Percentiles rank a stretch among this genome's conserved stretches.
Conservation (phyloP, 1,284 basidiomycete genomes). For the Takashimella tepidaria region DNA sequence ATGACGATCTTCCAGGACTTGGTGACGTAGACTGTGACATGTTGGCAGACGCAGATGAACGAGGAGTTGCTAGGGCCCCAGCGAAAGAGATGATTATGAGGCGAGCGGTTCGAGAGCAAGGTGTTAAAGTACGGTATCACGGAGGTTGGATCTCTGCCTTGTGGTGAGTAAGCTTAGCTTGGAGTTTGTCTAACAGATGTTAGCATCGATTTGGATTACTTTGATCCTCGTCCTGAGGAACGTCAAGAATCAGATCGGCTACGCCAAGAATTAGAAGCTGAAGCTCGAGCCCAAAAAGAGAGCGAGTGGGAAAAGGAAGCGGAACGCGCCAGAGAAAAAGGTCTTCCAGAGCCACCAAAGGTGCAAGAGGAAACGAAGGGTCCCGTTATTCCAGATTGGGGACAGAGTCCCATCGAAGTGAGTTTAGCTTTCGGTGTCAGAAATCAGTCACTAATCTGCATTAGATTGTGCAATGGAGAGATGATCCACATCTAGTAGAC, state of each 20-base stretch:
- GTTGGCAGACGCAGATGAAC: slow-evolving; percentile 49
- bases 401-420: slow-evolving; percentile 38
- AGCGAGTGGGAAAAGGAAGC: slow-evolving; percentile 8
- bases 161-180: slow-evolving; percentile 25
- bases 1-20: slow-evolving; percentile 30
- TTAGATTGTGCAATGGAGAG: slow-evolving; percentile 39
- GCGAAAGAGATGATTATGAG: slow-evolving; percentile 39
- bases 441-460: background rate
- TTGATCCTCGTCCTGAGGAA: slow-evolving; percentile 32
- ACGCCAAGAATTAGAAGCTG: slow-evolving; percentile 5
- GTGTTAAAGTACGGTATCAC: slow-evolving; percentile 44
- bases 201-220: slow-evolving; percentile 41
- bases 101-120: slow-evolving; percentile 44
- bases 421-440: too few species aligned
- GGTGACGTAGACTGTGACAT: slow-evolving; percentile 50
- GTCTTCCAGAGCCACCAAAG: slow-evolving; percentile 20
- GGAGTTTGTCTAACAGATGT: background rate
- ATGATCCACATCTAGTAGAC: slow-evolving; percentile 31
- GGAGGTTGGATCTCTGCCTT: slow-evolving; percentile 44
- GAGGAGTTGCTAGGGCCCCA: slow-evolving; percentile 39
- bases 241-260: slow-evolving; percentile 23
- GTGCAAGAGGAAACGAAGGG: slow-evolving; percentile 8
- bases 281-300: slow-evolving; percentile 1
- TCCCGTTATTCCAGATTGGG: slow-evolving; percentile 33
- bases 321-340: slow-evolving; percentile 11